phyloP scores from a whole-genome alignment of 495 filamentous ascomycete genomes.

The Daldinia grandis region DNA sequence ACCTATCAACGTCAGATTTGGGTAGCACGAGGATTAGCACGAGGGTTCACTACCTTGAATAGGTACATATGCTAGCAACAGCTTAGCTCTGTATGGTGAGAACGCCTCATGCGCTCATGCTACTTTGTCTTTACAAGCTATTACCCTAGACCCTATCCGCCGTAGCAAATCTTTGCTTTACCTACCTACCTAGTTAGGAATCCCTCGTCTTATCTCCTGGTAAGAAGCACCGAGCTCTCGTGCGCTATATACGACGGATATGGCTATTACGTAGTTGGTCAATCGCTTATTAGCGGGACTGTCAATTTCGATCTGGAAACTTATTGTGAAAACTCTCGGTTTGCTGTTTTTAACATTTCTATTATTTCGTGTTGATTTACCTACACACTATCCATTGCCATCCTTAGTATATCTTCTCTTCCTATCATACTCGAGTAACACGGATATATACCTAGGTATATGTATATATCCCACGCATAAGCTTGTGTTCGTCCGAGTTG shows the following conservation, averaged over 20 bases:
- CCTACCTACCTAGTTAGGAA: conserved; percentile 31
- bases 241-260: neutral
- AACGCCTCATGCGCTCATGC: conserved; percentile 4
- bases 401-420: neutral
- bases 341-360: neutral
- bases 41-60: conserved; percentile 6
- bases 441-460: neutral
- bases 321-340: neutral
- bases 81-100: conserved; percentile 14
- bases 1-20: conserved; percentile 22
- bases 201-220: conserved; percentile 25
- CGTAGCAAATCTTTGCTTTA: conserved; percentile 5
- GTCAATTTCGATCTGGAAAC: neutral
- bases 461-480: neutral
- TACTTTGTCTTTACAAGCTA: conserved; percentile 6
- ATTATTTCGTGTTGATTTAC: neutral
- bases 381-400: neutral
- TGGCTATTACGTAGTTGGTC: conserved; percentile 19
- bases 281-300: conserved; percentile 2
- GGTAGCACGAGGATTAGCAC: conserved; percentile 22
- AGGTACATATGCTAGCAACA: neutral
- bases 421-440: neutral
- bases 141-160: conserved; percentile 4
- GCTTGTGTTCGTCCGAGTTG: neutral
- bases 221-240: conserved; percentile 1